phyloP scores from a whole-genome alignment of 2,329 filamentous ascomycete species.

The Aquanectria penicillioides region DNA sequence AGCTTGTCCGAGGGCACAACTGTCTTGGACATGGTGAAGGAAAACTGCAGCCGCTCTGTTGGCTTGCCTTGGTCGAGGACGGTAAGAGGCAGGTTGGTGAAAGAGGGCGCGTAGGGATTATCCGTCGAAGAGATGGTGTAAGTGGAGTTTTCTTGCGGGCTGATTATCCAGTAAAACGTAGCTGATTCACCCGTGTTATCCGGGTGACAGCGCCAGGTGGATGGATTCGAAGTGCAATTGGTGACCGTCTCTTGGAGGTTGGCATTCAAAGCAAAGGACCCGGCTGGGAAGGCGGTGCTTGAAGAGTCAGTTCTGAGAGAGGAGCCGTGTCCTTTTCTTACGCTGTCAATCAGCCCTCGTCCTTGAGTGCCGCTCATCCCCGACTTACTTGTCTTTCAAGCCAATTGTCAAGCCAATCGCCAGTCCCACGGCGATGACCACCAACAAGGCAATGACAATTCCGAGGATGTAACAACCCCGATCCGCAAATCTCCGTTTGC shows the following conservation, averaged over 20 bases:
- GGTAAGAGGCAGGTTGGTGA: constrained; percentile 61
- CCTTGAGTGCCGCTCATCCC: background rate
- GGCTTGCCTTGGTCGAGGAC: constrained; percentile 57
- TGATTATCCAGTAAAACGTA: constrained; percentile 72
- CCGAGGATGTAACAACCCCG: constrained; percentile 48
- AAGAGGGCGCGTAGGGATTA: constrained; percentile 66
- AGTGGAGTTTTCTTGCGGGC: constrained; percentile 47
- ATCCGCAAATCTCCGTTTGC: constrained; percentile 18
- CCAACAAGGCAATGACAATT: constrained; percentile 41
- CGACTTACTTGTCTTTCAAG: constrained; percentile 48
- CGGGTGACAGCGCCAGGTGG: constrained; percentile 72
- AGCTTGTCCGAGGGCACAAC: constrained; percentile 60
- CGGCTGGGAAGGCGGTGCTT: constrained; percentile 63
- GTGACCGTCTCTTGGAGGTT: constrained; percentile 63
- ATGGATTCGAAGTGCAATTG: constrained; percentile 66
- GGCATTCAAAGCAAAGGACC: constrained; percentile 69
- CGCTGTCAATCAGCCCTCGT: background rate
- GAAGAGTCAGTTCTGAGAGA: constrained; percentile 18
- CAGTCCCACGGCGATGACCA: constrained; percentile 49
- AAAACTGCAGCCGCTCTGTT: constrained; percentile 68
- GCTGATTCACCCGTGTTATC: constrained; percentile 55
- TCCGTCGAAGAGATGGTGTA: constrained; percentile 65
- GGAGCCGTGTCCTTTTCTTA: background rate
- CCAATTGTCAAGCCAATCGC: constrained; percentile 54
- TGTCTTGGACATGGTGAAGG: constrained; percentile 60